phyloP scores from a whole-genome alignment of 208 protist genomes.

The Acanthamoeba royreba region DNA sequence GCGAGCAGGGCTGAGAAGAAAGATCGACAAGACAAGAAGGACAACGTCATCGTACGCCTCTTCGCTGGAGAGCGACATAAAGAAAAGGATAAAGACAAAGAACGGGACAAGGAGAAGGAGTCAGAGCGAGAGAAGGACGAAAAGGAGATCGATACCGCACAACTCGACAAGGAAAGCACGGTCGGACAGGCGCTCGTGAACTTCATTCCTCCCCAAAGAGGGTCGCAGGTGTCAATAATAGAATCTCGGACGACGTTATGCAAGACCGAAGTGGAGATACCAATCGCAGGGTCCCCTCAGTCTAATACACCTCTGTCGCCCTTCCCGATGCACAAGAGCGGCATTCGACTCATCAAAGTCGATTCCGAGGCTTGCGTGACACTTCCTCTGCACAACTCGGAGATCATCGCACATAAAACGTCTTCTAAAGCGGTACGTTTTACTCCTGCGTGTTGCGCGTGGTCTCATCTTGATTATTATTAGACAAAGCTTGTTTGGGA shows the following conservation, averaged over 20 bases:
- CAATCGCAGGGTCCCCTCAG: not conserved
- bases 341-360: slow-evolving; percentile 11
- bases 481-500: slow-evolving; percentile 63
- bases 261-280: not conserved
- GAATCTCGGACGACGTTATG: not conserved
- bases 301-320: not conserved
- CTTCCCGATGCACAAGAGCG: not conserved
- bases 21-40: not conserved
- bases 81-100: not conserved
- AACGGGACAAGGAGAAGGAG: not conserved
- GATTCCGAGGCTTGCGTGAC: not conserved
- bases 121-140: not conserved
- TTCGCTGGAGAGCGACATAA: not conserved
- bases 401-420: not conserved
- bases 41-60: not conserved
- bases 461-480: not conserved
- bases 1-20: not conserved
- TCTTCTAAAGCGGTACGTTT: slow-evolving; percentile 33
- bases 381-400: not conserved
- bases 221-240: not conserved
- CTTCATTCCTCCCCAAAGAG: no score
- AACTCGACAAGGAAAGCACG: not conserved
- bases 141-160: not conserved
- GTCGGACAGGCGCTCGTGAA: no score
- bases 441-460: not conserved